phyloP scores from a whole-genome alignment of 2,329 filamentous ascomycete species.

The Alternaria panax region DNA sequence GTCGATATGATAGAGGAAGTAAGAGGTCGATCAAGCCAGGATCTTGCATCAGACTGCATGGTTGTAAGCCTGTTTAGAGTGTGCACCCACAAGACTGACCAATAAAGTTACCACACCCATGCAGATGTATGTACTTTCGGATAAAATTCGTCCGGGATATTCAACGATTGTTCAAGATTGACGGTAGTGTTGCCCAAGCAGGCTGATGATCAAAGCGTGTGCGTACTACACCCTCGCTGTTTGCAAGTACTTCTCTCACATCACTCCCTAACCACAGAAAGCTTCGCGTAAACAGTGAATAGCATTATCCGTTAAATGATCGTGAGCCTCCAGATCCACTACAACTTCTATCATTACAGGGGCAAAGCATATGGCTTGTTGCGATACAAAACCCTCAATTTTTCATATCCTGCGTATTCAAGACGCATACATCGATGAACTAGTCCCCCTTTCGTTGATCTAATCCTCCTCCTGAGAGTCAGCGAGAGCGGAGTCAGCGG shows the following conservation, averaged over 20 bases:
- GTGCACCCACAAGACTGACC: no score
- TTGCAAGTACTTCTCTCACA: no score
- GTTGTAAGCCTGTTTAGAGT: no score
- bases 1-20: no score
- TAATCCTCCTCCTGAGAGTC: constrained; percentile 27
- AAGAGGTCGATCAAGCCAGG: no score
- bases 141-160: no score
- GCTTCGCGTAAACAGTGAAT: neutral
- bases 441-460: neutral
- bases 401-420: neutral
- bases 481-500: constrained; percentile 21
- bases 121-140: no score
- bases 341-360: neutral
- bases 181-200: neutral
- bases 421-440: neutral
- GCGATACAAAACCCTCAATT: neutral
- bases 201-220: no score
- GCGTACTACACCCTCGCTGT: no score
- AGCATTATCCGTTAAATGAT: neutral
- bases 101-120: no score
- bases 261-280: neutral
- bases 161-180: no score
- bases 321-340: neutral
- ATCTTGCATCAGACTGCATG: no score
- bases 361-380: neutral